Evolutionary conservation across 805 yeast species (phyloP).

Genomic region (Kodamaea hsintzibuensis): DNA sequence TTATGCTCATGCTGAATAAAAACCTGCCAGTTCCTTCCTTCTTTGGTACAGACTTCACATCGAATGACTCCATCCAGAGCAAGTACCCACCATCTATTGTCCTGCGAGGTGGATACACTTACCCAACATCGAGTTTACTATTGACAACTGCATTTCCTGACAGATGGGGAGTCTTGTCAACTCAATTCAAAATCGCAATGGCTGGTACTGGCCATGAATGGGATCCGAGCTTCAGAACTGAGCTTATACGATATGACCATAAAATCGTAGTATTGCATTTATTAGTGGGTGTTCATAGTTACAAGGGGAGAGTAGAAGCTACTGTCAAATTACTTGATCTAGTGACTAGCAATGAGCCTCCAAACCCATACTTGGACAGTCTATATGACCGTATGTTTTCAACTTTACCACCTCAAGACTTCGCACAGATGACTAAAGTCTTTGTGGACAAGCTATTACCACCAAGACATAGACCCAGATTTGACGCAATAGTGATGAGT

Average conservation of each 20-base stretch:
- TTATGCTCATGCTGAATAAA: background rate
- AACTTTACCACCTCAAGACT: background rate
- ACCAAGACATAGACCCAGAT: constrained; percentile 1
- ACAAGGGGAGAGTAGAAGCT: constrained; percentile 6
- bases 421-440: background rate
- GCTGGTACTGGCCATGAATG: background rate
- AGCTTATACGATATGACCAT: constrained; percentile 1
- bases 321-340: constrained; percentile 4
- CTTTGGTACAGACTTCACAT: constrained; percentile 7
- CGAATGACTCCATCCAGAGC: background rate
- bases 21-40: constrained; percentile 1
- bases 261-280: constrained; percentile 1
- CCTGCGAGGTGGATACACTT: background rate
- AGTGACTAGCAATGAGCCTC: constrained; percentile 1
- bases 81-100: background rate
- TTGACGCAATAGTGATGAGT: constrained; percentile 1
- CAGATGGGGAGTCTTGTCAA: background rate
- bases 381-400: constrained; percentile 6
- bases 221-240: background rate
- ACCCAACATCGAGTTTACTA: background rate
- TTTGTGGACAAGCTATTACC: constrained; percentile 6
- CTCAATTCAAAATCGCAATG: background rate
- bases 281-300: constrained; percentile 1
- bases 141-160: background rate
- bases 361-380: constrained; percentile 1